phyloP scores from a whole-genome alignment of 495 filamentous ascomycete genomes.

The Neurospora sp. region DNA sequence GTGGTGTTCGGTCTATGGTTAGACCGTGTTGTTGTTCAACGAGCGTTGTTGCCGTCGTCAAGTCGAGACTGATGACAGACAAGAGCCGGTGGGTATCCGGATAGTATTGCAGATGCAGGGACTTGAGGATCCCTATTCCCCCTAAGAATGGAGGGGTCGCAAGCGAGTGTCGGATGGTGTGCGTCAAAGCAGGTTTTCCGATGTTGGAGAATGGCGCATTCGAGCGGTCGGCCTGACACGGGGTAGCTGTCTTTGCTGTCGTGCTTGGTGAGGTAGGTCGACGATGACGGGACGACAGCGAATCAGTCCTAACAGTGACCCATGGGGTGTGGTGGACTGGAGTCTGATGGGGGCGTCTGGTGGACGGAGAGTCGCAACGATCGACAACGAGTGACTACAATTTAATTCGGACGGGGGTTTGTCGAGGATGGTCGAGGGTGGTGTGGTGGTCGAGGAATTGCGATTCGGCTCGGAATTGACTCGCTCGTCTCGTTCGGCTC shows the following conservation, averaged over 20 bases:
- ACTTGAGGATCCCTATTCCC: neutral
- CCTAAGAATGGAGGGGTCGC: slow-evolving; percentile 3
- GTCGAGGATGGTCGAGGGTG: neutral
- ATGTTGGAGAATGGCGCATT: slow-evolving; percentile 11
- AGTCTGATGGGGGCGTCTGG: neutral
- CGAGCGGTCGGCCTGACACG: neutral
- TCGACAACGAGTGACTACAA: neutral
- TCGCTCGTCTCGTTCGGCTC: neutral
- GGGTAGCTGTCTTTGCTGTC: neutral
- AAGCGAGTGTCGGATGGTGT: slow-evolving; percentile 12
- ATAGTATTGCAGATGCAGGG: neutral
- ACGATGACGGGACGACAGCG: neutral
- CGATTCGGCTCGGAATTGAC: neutral
- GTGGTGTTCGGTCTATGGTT: neutral
- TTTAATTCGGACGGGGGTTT: neutral
- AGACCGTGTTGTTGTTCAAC: neutral
- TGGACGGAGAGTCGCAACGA: neutral
- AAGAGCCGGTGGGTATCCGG: slow-evolving; percentile 10
- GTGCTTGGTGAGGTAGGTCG: neutral
- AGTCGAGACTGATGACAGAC: neutral
- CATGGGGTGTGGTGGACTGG: neutral
- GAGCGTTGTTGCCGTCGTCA: neutral
- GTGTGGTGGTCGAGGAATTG: neutral
- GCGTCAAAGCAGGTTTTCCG: slow-evolving; percentile 16
- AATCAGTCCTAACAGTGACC: neutral